phyloP scores from a whole-genome alignment of 2,329 filamentous ascomycete genomes.

The Bipolaris victoriae region DNA sequence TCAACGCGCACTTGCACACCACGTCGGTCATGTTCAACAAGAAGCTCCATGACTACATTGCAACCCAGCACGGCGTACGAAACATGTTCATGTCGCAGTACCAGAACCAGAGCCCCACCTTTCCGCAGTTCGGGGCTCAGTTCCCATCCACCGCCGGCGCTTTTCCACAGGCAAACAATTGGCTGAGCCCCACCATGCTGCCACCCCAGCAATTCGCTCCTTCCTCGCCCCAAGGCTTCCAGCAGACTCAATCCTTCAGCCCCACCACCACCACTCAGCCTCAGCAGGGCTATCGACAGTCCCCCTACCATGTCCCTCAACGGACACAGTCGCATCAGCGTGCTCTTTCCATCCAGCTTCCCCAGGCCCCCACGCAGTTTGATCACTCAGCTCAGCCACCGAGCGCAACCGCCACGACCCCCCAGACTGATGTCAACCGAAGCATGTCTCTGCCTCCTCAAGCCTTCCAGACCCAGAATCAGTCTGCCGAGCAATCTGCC shows the following conservation, averaged over 20 bases:
- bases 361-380: conserved; percentile 44
- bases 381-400: conserved; percentile 33
- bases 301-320: conserved; percentile 55
- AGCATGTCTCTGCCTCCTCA: conserved; percentile 54
- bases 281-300: conserved; percentile 48
- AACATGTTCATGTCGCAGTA: conserved; percentile 49
- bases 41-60: conserved; percentile 64
- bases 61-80: conserved; percentile 63
- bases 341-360: conserved; percentile 54
- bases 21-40: conserved; percentile 66
- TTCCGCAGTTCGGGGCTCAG: conserved; percentile 26
- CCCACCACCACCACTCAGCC: conserved; percentile 25
- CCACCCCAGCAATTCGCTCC: conserved; percentile 43
- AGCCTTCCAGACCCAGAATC: conserved; percentile 28
- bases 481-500: conserved; percentile 20
- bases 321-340: conserved; percentile 50
- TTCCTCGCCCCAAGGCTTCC: conserved; percentile 33
- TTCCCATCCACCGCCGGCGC: conserved; percentile 30
- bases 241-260: conserved; percentile 27
- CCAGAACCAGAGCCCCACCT: conserved; percentile 22
- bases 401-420: conserved; percentile 25
- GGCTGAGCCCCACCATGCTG: conserved; percentile 42
- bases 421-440: conserved; percentile 40
- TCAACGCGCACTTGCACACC: conserved; percentile 68
- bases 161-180: conserved; percentile 31